phyloP scores from a whole-genome alignment of 164 flowering plant genomes.

The Brasenia schreberi region DNA sequence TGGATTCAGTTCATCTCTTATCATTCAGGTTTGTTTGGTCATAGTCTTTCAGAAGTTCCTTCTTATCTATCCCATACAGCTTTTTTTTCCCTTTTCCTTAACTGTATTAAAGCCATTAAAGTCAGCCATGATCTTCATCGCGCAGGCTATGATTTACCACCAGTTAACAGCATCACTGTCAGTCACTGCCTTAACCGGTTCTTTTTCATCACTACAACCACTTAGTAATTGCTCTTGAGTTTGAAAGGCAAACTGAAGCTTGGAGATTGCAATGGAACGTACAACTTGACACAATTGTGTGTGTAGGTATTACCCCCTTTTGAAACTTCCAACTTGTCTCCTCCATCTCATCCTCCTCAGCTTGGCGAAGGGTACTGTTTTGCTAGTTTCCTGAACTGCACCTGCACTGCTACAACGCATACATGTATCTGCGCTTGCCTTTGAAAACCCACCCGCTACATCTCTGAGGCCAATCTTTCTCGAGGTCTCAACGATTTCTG shows the following conservation, averaged over 20 bases:
- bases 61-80: background rate
- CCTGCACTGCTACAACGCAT: constrained; percentile 36
- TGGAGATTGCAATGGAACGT: constrained; percentile 34
- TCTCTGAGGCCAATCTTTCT: constrained; percentile 18
- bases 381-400: constrained; percentile 23
- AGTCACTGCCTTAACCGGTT: constrained; percentile 25
- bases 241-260: constrained; percentile 12
- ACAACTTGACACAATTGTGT: constrained; percentile 24
- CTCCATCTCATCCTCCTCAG: constrained; percentile 1
- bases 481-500: constrained; percentile 32
- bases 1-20: constrained; percentile 25
- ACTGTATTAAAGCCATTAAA: background rate
- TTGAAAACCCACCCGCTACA: constrained; percentile 14
- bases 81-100: background rate
- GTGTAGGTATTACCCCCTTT: constrained; percentile 8
- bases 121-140: background rate
- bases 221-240: constrained; percentile 19
- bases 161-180: constrained; percentile 28
- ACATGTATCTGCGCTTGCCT: constrained; percentile 22
- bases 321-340: constrained; percentile 27
- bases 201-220: constrained; percentile 28
- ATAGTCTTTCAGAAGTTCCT: too few species aligned
- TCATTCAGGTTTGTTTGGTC: constrained; percentile 19
- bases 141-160: constrained; percentile 17
- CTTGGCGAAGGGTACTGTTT: constrained; percentile 19